Evolutionary conservation across 345 rosid genomes (phyloP).

Genomic region (Eutrema japonicum): DNA sequence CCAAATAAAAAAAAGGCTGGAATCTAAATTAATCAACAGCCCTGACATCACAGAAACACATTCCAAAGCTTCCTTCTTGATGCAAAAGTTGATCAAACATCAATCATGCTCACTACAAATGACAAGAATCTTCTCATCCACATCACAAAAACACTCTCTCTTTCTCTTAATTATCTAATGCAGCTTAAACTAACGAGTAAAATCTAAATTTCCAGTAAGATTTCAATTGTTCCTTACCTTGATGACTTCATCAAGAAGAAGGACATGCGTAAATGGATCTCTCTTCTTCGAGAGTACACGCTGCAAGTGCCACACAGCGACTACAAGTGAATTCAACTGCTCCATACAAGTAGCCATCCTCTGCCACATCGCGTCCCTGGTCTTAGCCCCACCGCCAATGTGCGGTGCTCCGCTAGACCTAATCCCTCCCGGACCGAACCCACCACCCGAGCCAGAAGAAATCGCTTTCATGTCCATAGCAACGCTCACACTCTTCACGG

Average conservation of each 20-base stretch:
- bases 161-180: slow-evolving; percentile 23
- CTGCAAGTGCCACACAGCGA: slow-evolving; percentile 98
- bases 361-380: slow-evolving; percentile 93
- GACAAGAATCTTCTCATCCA: slow-evolving; percentile 4
- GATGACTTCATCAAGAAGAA: slow-evolving; percentile 91
- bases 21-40: neutral
- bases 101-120: neutral
- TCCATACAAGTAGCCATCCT: slow-evolving; percentile 89
- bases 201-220: neutral
- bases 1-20: neutral
- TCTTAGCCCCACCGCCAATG: slow-evolving; percentile 88
- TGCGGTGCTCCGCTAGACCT: slow-evolving; percentile 91
- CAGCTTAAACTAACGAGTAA: neutral
- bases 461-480: slow-evolving; percentile 97
- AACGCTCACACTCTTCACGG: slow-evolving; percentile 70
- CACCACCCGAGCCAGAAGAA: slow-evolving; percentile 56
- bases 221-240: slow-evolving; percentile 52
- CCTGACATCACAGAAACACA: slow-evolving; percentile 26
- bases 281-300: slow-evolving; percentile 94
- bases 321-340: slow-evolving; percentile 73
- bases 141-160: slow-evolving; percentile 8
- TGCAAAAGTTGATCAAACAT: slow-evolving; percentile 10
- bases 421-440: slow-evolving; percentile 91
- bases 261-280: slow-evolving; percentile 93
- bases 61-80: neutral